phyloP scores from a whole-genome alignment of 1,284 basidiomycete species.

The Somion occarium region DNA sequence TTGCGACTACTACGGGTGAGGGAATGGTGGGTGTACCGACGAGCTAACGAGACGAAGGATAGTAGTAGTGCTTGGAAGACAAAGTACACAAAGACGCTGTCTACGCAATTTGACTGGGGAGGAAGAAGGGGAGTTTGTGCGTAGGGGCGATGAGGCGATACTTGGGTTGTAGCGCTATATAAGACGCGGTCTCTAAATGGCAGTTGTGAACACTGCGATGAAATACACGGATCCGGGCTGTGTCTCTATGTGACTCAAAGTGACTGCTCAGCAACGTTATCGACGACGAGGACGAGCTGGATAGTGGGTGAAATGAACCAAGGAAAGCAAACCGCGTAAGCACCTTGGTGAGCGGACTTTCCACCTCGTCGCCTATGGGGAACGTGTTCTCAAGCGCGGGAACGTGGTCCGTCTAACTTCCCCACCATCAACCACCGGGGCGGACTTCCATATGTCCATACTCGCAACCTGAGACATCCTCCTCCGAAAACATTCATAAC shows the following conservation, averaged over 20 bases:
- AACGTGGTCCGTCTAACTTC: background rate
- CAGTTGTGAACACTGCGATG: too few species aligned
- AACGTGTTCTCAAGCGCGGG: background rate
- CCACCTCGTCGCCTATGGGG: background rate
- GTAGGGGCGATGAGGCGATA: background rate
- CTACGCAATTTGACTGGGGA: background rate
- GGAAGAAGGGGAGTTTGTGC: background rate
- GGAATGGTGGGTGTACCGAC: constrained; percentile 18
- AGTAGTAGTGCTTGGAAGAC: background rate
- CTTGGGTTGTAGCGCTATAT: background rate
- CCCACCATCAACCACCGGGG: background rate
- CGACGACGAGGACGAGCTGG: background rate
- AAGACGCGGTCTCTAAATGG: background rate
- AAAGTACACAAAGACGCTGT: too few species aligned
- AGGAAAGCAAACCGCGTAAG: background rate
- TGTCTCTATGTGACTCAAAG: background rate
- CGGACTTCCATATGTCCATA: too few species aligned
- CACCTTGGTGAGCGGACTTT: background rate
- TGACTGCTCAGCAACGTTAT: background rate
- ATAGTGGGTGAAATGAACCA: background rate
- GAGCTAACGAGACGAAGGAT: too few species aligned
- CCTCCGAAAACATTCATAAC: too few species aligned
- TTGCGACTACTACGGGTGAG: constrained; percentile 17
- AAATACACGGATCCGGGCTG: too few species aligned
- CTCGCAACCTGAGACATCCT: too few species aligned